A percentile compares a stretch with the other conserved stretches of the same genome.
Conservation (phyloP, 371 early-diverging fungal genomes). For the Lichtheimia corymbifera region DNA sequence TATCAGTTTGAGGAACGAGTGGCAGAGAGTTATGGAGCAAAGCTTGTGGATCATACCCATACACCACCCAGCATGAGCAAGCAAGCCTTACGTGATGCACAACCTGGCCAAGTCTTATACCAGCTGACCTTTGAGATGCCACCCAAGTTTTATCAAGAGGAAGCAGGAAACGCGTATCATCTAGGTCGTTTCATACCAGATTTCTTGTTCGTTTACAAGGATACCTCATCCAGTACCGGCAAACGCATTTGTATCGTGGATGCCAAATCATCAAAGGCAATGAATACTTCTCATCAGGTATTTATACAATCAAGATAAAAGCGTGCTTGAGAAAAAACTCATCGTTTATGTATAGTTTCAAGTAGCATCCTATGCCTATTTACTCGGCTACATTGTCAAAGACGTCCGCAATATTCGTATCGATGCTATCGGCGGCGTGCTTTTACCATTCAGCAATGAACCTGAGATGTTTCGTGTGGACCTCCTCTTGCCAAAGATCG, state of each 20-base stretch:
- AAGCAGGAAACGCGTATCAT: conserved; percentile 30
- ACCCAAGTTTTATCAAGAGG: conserved; percentile 30
- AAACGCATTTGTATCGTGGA: conserved; percentile 47
- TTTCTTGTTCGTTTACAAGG: conserved; percentile 43
- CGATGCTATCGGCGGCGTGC: conserved; percentile 46
- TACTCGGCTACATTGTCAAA: conserved; percentile 39
- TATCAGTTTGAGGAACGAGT: conserved; percentile 30
- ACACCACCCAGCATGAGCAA: conserved; percentile 29
- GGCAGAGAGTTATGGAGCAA: conserved; percentile 19
- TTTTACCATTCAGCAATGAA: conserved; percentile 36
- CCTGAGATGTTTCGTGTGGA: conserved; percentile 46
- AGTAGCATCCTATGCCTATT: conserved; percentile 53
- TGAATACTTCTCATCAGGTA: conserved; percentile 52
- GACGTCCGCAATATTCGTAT: conserved; percentile 45
- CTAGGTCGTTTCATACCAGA: conserved; percentile 49
- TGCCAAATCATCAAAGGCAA: conserved; percentile 48
- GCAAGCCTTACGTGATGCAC: conserved; percentile 28
- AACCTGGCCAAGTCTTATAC: conserved; percentile 41
- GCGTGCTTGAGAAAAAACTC: background rate
- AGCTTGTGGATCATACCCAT: conserved; percentile 36
- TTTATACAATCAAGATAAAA: background rate
- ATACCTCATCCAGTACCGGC: conserved; percentile 24
- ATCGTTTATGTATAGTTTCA: conserved; percentile 37
- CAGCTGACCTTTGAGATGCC: conserved; percentile 46
- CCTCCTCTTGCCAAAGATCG: conserved; percentile 42